Evolutionary conservation across 805 yeast genomes (phyloP), one percentile per base, ranked within the genome.

Genomic region (Zygoascus bituminiphila): DNA sequence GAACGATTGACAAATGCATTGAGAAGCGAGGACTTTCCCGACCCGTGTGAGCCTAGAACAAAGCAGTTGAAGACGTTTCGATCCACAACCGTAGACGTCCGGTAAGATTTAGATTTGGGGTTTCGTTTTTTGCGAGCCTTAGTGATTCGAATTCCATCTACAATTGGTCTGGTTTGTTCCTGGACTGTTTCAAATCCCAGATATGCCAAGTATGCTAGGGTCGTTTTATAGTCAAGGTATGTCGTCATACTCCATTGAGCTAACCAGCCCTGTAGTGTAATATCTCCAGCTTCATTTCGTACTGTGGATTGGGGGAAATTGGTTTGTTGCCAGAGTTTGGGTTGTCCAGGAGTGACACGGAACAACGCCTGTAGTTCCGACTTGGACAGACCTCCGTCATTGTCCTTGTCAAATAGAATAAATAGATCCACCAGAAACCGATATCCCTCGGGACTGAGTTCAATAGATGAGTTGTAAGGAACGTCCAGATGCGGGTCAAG

Each of bases 161-260:
- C 58, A 20, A 71, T 67, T 25, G 65, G 62, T 7, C 56, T 51
- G 15, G 47, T 49, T 25, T 55, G 55, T 10, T 57, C 57, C 10
- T 53, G 53, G 21, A 10, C 7, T 2, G 12, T n/a, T 52, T 86
- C 95, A 60, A 84, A 91, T 0, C 98, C 99, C 48, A 93, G 73
- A 67, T 86, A 87, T 0, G 94, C 95, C 52, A 93, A 67, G 59
- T 91, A 93, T 45, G 88, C 94, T 45, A 93, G 73, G 0, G 98
- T 88, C 0, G 88, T 82, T 56, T 76, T 79, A 61, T 84, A 79
- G 57, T 89, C 95, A 25, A 93, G 68, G 56, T 79, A 88, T 0
- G 98, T 91, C 0, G 96, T 88, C 85, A 93, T 84, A 57, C 91
- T 83, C 99, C 99, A 93, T 60, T 91, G 98, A 0, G 98, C 98